phyloP scores from a whole-genome alignment of 192 early-diverging fungal species.

The Cetraspora pellucida region DNA sequence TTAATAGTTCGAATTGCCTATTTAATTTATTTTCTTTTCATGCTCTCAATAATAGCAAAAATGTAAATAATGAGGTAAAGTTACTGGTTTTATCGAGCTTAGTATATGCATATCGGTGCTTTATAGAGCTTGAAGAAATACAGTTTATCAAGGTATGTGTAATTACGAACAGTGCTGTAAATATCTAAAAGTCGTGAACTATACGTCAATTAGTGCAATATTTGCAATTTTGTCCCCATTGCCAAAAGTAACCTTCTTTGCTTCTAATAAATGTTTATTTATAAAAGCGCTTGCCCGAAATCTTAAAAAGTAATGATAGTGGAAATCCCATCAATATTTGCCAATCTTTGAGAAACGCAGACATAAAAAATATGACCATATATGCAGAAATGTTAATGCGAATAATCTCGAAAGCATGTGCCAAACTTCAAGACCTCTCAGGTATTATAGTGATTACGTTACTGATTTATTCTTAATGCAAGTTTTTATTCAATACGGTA shows the following conservation, averaged over 20 bases:
- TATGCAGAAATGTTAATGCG: not conserved
- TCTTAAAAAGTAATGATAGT: not conserved
- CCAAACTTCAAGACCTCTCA: not conserved
- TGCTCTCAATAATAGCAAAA: not conserved
- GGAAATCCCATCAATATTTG: not conserved
- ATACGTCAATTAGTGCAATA: too few species aligned
- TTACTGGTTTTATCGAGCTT: not conserved
- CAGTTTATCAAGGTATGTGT: conserved; percentile 37
- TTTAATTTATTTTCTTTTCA: too few species aligned
- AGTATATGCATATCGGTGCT: conserved; percentile 6
- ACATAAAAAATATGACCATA: not conserved
- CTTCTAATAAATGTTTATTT: not conserved
- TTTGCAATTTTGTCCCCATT: too few species aligned
- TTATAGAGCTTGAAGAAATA: conserved; percentile 37
- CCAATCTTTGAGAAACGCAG: not conserved
- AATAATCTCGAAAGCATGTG: not conserved
- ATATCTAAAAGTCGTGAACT: too few species aligned
- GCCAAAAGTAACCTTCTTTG: not conserved
- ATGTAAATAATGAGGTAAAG: not conserved
- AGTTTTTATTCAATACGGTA: not conserved
- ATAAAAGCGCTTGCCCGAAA: not conserved
- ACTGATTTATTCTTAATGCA: not conserved
- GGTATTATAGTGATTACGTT: not conserved
- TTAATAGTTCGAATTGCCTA: too few species aligned
- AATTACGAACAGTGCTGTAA: too few species aligned